Evolutionary conservation across 2,329 filamentous ascomycete genomes (phyloP).

Genomic region (Alternaria longipes): DNA sequence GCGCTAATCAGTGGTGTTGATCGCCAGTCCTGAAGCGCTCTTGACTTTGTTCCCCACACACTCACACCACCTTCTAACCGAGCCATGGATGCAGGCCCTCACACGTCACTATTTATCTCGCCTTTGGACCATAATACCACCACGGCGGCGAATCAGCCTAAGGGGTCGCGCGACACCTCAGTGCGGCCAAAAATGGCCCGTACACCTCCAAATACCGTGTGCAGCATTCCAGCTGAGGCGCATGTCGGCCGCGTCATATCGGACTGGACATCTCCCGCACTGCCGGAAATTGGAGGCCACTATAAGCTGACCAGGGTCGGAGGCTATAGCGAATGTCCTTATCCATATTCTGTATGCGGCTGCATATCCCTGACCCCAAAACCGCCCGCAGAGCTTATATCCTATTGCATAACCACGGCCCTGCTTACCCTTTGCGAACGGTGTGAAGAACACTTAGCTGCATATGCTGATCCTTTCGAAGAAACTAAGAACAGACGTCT

Average conservation of each 20-base stretch:
- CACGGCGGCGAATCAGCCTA: background rate
- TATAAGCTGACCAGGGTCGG: slow-evolving; percentile 6
- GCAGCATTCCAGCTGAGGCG: background rate
- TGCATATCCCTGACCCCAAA: slow-evolving; percentile 22
- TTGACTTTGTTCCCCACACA: slow-evolving; percentile 22
- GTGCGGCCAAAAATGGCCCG: background rate
- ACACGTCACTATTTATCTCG: slow-evolving; percentile 12
- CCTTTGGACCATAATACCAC: background rate
- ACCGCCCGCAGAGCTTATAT: slow-evolving; percentile 17
- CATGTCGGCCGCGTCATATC: slow-evolving; percentile 8
- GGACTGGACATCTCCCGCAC: slow-evolving; percentile 11
- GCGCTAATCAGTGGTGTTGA: slow-evolving; percentile 23
- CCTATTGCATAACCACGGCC: slow-evolving; percentile 14
- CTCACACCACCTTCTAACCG: slow-evolving; percentile 14
- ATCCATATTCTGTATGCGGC: slow-evolving; percentile 18
- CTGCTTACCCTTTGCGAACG: slow-evolving; percentile 29
- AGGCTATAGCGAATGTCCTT: slow-evolving; percentile 11
- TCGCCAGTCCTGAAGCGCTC: slow-evolving; percentile 27
- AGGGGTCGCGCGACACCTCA: slow-evolving; percentile 2
- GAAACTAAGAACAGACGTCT: slow-evolving; percentile 26
- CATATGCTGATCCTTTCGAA: slow-evolving; percentile 14
- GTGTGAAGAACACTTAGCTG: slow-evolving; percentile 32
- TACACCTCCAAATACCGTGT: background rate
- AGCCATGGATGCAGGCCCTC: slow-evolving; percentile 6
- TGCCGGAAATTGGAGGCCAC: slow-evolving; percentile 16